Conservation (phyloP, 305 asterid genomes). For the Petunia hybrid region DNA sequence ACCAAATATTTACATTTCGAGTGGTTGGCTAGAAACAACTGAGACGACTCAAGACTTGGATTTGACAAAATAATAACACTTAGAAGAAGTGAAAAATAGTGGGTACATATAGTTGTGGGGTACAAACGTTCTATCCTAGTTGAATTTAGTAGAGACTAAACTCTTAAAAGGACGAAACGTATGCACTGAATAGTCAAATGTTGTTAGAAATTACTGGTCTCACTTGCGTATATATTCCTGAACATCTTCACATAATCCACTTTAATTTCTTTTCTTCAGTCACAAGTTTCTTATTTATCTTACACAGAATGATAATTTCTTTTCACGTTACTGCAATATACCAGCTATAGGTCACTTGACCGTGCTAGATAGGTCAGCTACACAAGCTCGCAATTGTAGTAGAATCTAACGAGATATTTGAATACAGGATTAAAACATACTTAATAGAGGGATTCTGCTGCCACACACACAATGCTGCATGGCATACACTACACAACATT, state of each 20-base stretch:
- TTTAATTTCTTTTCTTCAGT: not conserved
- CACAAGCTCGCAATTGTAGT: too few relatives aligned
- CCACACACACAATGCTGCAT: constrained; percentile 96
- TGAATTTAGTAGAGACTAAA: not conserved
- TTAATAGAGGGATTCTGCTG: constrained; percentile 91
- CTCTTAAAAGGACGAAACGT: not conserved
- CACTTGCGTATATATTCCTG: not conserved
- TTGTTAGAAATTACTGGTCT: constrained; percentile 15
- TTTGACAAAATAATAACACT: not conserved
- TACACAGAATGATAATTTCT: not conserved
- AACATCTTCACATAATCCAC: not conserved
- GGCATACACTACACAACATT: constrained; percentile 97
- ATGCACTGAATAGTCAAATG: not conserved
- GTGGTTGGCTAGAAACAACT: not conserved
- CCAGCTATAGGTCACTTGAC: too few relatives aligned
- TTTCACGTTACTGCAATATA: too few relatives aligned
- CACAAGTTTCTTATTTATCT: not conserved
- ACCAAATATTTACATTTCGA: too few relatives aligned
- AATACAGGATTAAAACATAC: constrained; percentile 72
- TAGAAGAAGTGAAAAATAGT: not conserved
- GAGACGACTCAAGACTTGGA: not conserved
- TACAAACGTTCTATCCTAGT: not conserved
- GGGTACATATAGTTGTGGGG: not conserved
- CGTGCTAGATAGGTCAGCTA: too few relatives aligned
- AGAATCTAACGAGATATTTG: not conserved